Evolutionary conservation across 2,329 filamentous ascomycete species (phyloP).

Genomic region (Blastomyces gilchristii): DNA sequence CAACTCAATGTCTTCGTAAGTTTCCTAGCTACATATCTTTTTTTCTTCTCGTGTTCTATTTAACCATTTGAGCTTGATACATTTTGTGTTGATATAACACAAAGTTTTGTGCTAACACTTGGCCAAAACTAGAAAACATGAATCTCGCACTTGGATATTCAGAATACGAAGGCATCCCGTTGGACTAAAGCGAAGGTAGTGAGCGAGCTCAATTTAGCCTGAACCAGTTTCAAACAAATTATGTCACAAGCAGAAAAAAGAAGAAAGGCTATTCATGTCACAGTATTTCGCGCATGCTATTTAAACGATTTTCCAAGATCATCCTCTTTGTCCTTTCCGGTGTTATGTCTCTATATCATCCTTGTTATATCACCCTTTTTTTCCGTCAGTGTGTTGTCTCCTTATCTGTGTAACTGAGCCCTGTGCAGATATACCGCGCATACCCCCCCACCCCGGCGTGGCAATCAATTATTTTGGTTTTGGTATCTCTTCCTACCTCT

Average conservation of each 20-base stretch:
- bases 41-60: neutral
- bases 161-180: constrained; percentile 78
- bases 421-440: constrained; percentile 7
- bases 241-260: too few species aligned
- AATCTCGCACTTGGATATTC: constrained; percentile 80
- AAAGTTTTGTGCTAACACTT: constrained; percentile 8
- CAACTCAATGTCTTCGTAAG: constrained; percentile 84
- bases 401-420: neutral
- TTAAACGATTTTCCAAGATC: neutral
- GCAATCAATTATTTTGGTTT: neutral
- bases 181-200: constrained; percentile 32
- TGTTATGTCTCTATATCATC: neutral
- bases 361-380: neutral
- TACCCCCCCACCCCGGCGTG: neutral
- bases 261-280: neutral
- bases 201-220: neutral
- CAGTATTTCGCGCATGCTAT: neutral
- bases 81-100: neutral
- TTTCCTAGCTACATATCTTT: constrained; percentile 21
- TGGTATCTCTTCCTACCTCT: neutral
- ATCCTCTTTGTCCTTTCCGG: neutral
- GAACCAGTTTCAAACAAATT: neutral
- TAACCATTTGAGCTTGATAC: neutral
- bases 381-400: neutral
- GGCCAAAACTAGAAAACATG: constrained; percentile 61